Evolutionary conservation across 768 basidiomycete species (phyloP).

Genomic region (Rhodotorula babjevae): DNA sequence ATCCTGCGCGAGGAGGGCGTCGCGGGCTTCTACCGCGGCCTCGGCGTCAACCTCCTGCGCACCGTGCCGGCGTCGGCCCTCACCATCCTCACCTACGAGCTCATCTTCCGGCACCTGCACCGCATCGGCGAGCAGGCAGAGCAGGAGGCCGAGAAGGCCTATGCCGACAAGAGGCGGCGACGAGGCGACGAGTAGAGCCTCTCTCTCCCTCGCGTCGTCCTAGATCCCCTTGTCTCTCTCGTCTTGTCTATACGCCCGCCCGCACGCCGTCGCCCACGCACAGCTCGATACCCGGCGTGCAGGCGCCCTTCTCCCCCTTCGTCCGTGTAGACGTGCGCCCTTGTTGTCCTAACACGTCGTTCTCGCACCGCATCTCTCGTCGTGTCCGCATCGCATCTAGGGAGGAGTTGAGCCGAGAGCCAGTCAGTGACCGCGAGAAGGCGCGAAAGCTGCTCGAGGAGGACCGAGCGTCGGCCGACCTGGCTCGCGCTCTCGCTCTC

Average conservation of each 20-base stretch:
- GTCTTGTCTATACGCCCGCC: no score
- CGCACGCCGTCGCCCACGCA: no score
- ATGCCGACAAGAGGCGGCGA: background rate
- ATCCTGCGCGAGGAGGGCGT: conserved; percentile 80
- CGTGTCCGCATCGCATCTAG: background rate
- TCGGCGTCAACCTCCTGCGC: conserved; percentile 86
- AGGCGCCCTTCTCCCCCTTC: background rate
- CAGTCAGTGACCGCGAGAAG: no score
- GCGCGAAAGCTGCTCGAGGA: no score
- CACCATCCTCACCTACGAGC: conserved; percentile 80
- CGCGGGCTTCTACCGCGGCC: conserved; percentile 82
- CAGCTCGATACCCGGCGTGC: no score
- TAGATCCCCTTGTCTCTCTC: no score
- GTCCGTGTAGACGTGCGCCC: background rate
- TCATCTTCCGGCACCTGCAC: conserved; percentile 5
- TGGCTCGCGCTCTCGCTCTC: no score
- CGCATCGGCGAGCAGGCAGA: conserved; percentile 8
- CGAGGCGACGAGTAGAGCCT: background rate
- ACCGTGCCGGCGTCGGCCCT: conserved; percentile 96
- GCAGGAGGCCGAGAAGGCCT: conserved; percentile 1
- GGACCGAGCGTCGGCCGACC: no score
- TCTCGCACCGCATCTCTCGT: background rate
- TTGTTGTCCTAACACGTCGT: background rate
- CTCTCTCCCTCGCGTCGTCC: background rate
- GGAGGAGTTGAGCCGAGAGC: no score